Conservation (phyloP, 2,329 filamentous ascomycete species). For the Exophiala viscosa region DNA sequence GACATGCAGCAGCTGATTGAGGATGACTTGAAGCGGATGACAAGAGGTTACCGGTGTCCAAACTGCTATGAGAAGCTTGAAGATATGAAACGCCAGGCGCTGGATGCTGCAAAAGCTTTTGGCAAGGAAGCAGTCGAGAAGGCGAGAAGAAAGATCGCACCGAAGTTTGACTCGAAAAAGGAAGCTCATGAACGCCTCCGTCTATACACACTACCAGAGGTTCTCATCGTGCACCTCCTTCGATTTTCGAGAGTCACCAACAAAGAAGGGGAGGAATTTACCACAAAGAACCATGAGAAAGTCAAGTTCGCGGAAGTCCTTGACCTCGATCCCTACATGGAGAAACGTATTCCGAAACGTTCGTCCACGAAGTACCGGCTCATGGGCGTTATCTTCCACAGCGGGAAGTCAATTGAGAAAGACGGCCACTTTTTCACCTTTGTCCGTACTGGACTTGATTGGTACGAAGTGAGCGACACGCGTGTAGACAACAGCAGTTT, state of each 20-base stretch:
- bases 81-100: too few relatives aligned
- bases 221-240: constrained; percentile 14
- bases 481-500: too few relatives aligned
- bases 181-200: background rate
- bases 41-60: background rate
- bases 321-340: constrained; percentile 11
- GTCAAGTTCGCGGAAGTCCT: constrained; percentile 10
- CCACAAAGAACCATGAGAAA: constrained; percentile 1
- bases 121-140: background rate
- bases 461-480: constrained; percentile 10
- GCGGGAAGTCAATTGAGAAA: background rate
- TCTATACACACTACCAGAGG: constrained; percentile 13
- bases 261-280: background rate
- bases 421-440: constrained; percentile 14
- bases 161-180: background rate
- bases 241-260: constrained; percentile 1
- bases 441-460: constrained; percentile 1
- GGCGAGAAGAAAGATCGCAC: background rate
- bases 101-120: too few relatives aligned
- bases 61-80: background rate
- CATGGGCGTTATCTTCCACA: constrained; percentile 9
- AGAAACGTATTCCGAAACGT: constrained; percentile 4
- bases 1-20: background rate
- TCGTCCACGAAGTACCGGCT: constrained; percentile 15
- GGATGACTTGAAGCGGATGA: background rate